These are phyloP conservation scores for Acer negundo DNA, from an alignment of 345 rosid species.

Conservation along the genomic window DNA sequence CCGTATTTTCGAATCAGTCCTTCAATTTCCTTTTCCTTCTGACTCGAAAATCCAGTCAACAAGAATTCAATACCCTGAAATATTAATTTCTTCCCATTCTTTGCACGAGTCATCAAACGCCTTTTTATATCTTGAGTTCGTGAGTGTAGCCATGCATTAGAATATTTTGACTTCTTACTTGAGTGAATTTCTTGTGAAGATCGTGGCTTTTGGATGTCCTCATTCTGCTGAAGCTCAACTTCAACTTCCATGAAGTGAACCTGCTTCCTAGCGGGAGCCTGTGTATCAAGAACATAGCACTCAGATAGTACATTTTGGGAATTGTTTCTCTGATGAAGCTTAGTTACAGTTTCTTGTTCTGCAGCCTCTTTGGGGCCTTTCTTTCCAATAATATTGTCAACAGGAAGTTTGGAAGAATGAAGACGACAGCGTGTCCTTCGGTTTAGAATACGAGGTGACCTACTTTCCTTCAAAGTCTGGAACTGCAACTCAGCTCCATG, in stretches of 20 bases:
- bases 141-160: conserved; percentile 22
- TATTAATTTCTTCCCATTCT: conserved; percentile 31
- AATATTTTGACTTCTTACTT: conserved; percentile 29
- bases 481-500: conserved; percentile 23
- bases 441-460: conserved; percentile 34
- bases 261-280: conserved; percentile 34
- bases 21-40: conserved; percentile 52
- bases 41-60: conserved; percentile 63
- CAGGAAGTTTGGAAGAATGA: conserved; percentile 34
- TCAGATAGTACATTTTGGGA: conserved; percentile 22
- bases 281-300: not conserved
- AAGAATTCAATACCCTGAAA: conserved; percentile 53
- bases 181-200: conserved; percentile 23
- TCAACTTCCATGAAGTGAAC: conserved; percentile 45
- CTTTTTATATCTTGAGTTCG: conserved; percentile 23
- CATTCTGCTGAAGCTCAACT: conserved; percentile 26
- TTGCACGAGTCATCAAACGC: conserved; percentile 18
- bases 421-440: conserved; percentile 24
- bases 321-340: conserved; percentile 21
- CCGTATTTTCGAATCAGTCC: conserved; percentile 51
- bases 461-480: conserved; percentile 28
- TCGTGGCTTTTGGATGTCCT: conserved; percentile 20
- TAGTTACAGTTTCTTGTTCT: conserved; percentile 27
- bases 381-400: conserved; percentile 15
- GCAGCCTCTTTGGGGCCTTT: conserved; percentile 19